These are phyloP conservation scores for Suillus americanus DNA, from an alignment of 768 basidiomycete genomes.

Conservation along the genomic window DNA sequence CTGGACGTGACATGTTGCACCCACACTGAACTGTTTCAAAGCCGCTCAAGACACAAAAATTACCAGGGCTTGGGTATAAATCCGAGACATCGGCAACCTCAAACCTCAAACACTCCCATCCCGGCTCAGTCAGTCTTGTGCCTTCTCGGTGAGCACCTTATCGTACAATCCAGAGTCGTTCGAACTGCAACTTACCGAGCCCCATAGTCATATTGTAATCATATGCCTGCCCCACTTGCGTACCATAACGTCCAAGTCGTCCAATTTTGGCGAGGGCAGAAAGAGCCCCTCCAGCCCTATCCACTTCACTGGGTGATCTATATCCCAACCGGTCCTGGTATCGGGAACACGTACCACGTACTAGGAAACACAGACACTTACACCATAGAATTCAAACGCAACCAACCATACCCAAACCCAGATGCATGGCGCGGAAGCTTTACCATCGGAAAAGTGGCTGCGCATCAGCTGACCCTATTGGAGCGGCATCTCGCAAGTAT, in stretches of 20 bases:
- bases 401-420: constrained; percentile 7
- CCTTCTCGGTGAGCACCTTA: background rate
- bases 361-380: constrained; percentile 26
- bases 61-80: background rate
- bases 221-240: constrained; percentile 17
- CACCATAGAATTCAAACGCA: constrained; percentile 14
- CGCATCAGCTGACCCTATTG: constrained; percentile 16
- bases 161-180: too few relatives aligned
- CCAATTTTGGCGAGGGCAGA: constrained; percentile 28
- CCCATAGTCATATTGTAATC: background rate
- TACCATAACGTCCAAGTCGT: constrained; percentile 24
- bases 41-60: background rate
- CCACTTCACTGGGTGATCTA: constrained; percentile 31
- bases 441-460: constrained; percentile 23
- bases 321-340: constrained; percentile 19
- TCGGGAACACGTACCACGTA: constrained; percentile 29
- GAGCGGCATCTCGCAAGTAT: constrained; percentile 14
- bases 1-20: background rate
- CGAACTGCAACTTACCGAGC: background rate
- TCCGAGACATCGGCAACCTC: background rate
- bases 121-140: background rate
- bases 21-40: background rate
- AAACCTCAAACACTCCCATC: background rate
- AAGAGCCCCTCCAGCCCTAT: constrained; percentile 4
- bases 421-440: constrained; percentile 26